These are phyloP conservation scores for Allium cepa DNA, from an alignment of 106 monocot species.

Conservation along the genomic window DNA sequence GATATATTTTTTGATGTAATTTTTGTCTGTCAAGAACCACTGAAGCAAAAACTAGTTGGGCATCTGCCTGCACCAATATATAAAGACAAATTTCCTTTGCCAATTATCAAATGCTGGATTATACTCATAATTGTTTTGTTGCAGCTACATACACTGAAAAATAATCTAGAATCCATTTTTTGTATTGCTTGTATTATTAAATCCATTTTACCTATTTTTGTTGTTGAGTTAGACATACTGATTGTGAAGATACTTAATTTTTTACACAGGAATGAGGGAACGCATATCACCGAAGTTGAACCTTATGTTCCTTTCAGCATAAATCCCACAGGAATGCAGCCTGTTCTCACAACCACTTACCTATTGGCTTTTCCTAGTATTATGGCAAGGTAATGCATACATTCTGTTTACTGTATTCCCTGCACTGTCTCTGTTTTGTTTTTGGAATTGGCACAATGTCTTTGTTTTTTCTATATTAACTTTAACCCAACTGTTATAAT, in stretches of 20 bases:
- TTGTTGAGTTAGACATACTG: neutral
- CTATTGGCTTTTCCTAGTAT: slow-evolving; percentile 93
- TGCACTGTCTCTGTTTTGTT: neutral
- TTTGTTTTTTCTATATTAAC: neutral
- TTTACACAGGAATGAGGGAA: slow-evolving; percentile 34
- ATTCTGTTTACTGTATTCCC: neutral
- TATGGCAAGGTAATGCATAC: slow-evolving; percentile 65
- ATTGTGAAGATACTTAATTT: slow-evolving; percentile 4
- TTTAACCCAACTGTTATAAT: slow-evolving; percentile 3
- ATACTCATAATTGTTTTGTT: too few relatives aligned
- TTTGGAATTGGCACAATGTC: neutral
- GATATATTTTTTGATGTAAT: neutral
- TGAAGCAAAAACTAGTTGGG: too few relatives aligned
- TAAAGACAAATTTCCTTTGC: neutral
- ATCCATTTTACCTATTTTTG: neutral
- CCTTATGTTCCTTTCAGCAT: slow-evolving; percentile 98
- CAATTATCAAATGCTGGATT: neutral
- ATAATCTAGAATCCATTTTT: neutral
- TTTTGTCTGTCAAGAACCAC: too few relatives aligned
- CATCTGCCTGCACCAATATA: neutral
- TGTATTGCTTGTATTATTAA: neutral
- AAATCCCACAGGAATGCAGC: slow-evolving; percentile 99
- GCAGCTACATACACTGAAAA: too few relatives aligned
- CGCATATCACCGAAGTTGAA: slow-evolving; percentile 86
- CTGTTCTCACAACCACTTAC: slow-evolving; percentile 87